Evolutionary conservation across 2,329 filamentous ascomycete genomes (phyloP), one percentile per base, ranked within the genome.

Genomic region (Fusarium scirpi): DNA sequence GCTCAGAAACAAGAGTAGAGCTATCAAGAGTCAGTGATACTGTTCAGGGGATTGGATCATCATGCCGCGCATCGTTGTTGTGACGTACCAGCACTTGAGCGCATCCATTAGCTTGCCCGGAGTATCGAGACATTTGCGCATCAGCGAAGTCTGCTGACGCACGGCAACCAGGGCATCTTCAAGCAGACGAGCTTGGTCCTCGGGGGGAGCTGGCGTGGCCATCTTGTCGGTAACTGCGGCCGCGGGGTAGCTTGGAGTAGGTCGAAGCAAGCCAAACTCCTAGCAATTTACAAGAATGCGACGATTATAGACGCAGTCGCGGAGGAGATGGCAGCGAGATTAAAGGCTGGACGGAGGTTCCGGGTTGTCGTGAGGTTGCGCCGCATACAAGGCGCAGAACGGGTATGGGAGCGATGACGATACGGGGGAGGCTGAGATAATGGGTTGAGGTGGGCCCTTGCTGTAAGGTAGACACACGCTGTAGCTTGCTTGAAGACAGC

Each of bases 101-200:
- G 96, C 96, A 86, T 99, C 96, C 96, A 99, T 99, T 73, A 99
- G 90, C 88, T 99, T 99, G 71, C 96, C 95, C 9, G 96, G 94
- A 12, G 94, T 97, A 80, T 99, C 97, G 67, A 99, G 88, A 78
- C 94, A 98, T 85, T 97, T 95, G 84, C 95, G 94, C 96, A 99
- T 99, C 80, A 97, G 88, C 78, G 91, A 90, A 64, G 95, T 96
- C 88, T 99, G 97, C 84, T 98, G 95, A 83, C 95, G 93, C 82
- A 99, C 97, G 55, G 97, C 95, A 67, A 92, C 90, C 82, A 98
- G 86, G 78, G 97, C 96, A 91, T 99, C 96, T 85, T 99, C 96
- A 76, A 99, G 91, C 85, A 99, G 89, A 78, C 94, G 92, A 77
- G 93, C 94, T 88, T 91, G 92, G 83, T 94, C 92, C 83, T 94